Conservation (phyloP, 192 early-diverging fungal species). For the Umbelopsis vinacea region DNA sequence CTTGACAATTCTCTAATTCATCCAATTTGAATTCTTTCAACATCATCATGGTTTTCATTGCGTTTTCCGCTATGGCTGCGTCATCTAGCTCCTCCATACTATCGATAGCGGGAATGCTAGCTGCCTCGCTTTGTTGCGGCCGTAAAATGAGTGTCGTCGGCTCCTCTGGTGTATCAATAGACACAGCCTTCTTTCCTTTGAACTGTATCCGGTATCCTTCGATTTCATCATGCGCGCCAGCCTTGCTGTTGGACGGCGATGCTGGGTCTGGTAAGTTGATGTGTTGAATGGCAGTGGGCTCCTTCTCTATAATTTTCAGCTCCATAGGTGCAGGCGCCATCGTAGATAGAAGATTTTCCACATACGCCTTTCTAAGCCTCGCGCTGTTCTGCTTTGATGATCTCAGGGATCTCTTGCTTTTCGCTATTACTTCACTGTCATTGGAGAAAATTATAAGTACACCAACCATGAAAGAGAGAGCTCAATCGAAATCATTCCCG, state of each 20-base stretch:
- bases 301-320: constrained; percentile 32
- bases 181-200: constrained; percentile 16
- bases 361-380: constrained; percentile 19
- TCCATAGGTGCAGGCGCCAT: constrained; percentile 26
- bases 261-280: background rate
- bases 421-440: background rate
- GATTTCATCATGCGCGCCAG: constrained; percentile 36
- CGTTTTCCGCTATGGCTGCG: constrained; percentile 27
- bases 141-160: constrained; percentile 23
- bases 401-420: background rate
- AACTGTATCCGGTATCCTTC: constrained; percentile 44
- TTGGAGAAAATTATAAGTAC: too few species aligned
- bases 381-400: background rate
- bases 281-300: background rate
- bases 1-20: background rate
- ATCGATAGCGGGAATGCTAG: background rate
- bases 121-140: background rate
- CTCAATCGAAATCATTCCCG: constrained; percentile 9
- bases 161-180: background rate
- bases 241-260: background rate
- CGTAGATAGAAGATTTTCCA: constrained; percentile 24
- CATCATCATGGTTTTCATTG: constrained; percentile 47
- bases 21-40: constrained; percentile 39
- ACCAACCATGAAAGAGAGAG: background rate
- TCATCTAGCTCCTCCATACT: constrained; percentile 28